Conservation (phyloP, 2,329 filamentous ascomycete species). For the Aspergillus sp. region DNA sequence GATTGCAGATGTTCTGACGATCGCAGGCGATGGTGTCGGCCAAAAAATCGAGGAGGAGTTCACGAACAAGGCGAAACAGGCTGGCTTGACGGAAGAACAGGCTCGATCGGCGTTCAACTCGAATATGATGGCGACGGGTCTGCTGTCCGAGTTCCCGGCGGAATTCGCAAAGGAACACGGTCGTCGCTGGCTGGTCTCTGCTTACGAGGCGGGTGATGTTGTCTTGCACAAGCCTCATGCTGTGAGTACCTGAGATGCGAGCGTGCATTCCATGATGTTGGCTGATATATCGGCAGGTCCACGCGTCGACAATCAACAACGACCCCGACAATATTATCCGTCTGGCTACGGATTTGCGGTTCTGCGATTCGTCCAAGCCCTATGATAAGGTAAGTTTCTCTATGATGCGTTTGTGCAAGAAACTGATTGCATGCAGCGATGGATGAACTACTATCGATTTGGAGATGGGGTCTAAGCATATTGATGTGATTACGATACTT, state of each 20-base stretch:
- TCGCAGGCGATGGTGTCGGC: constrained; percentile 45
- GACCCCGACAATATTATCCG: constrained; percentile 53
- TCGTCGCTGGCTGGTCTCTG: constrained; percentile 52
- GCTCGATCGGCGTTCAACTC: constrained; percentile 53
- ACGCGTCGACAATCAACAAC: constrained; percentile 57
- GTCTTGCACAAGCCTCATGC: constrained; percentile 43
- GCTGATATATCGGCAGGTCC: constrained; percentile 43
- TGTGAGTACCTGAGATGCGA: constrained; percentile 18
- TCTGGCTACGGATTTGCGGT: constrained; percentile 57
- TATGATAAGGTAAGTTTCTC: constrained; percentile 46
- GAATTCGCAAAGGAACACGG: constrained; percentile 45
- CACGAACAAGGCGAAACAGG: constrained; percentile 44
- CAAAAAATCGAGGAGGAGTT: constrained; percentile 47
- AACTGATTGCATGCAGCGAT: constrained; percentile 24
- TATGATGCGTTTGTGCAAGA: neutral
- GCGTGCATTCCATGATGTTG: neutral
- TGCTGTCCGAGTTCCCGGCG: constrained; percentile 52
- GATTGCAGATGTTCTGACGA: neutral
- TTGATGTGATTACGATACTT: neutral
- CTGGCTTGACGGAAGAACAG: constrained; percentile 54
- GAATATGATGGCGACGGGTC: constrained; percentile 59
- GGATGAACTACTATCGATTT: constrained; percentile 42
- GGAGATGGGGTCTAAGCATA: constrained; percentile 29
- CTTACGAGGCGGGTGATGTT: constrained; percentile 55
- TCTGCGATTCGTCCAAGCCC: constrained; percentile 52